Percentiles rank a stretch among this genome's conserved stretches.
These are phyloP conservation scores for Colletotrichum tanaceti DNA, from an alignment of 2,329 filamentous ascomycete genomes.

Conservation along the genomic window DNA sequence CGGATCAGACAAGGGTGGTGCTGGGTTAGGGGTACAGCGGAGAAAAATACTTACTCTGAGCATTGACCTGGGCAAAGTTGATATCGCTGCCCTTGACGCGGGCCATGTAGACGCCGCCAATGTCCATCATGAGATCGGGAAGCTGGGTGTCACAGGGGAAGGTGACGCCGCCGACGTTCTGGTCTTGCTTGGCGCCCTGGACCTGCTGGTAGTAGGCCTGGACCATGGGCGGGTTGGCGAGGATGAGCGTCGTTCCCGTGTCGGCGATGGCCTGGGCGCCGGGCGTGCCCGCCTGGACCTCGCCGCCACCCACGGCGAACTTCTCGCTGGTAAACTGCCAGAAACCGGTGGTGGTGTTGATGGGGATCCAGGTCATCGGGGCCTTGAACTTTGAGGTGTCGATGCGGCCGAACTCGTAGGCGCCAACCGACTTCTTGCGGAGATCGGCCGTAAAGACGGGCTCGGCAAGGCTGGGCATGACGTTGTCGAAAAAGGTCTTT, in stretches of 20 bases:
- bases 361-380: slow-evolving; percentile 68
- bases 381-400: slow-evolving; percentile 73
- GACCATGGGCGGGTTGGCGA: slow-evolving; percentile 66
- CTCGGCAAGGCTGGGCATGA: slow-evolving; percentile 68
- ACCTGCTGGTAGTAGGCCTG: slow-evolving; percentile 62
- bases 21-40: no score
- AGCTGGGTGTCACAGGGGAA: slow-evolving; percentile 60
- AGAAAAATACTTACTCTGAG: slow-evolving; percentile 57
- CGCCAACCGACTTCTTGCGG: slow-evolving; percentile 67
- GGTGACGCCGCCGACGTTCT: slow-evolving; percentile 56
- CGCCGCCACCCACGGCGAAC: slow-evolving; percentile 64
- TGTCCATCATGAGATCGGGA: slow-evolving; percentile 64
- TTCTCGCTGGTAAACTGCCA: slow-evolving; percentile 73
- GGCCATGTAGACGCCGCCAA: slow-evolving; percentile 68
- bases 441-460: slow-evolving; percentile 80
- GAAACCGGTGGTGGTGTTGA: slow-evolving; percentile 73
- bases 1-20: not conserved
- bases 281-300: slow-evolving; percentile 49
- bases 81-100: slow-evolving; percentile 65
- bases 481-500: slow-evolving; percentile 81
- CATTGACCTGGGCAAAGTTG: slow-evolving; percentile 63
- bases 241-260: slow-evolving; percentile 72
- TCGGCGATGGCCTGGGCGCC: slow-evolving; percentile 64
- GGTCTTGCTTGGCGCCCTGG: slow-evolving; percentile 54
- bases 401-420: slow-evolving; percentile 80